phyloP scores from a whole-genome alignment of 495 filamentous ascomycete species.

The Talaromyces liani region DNA sequence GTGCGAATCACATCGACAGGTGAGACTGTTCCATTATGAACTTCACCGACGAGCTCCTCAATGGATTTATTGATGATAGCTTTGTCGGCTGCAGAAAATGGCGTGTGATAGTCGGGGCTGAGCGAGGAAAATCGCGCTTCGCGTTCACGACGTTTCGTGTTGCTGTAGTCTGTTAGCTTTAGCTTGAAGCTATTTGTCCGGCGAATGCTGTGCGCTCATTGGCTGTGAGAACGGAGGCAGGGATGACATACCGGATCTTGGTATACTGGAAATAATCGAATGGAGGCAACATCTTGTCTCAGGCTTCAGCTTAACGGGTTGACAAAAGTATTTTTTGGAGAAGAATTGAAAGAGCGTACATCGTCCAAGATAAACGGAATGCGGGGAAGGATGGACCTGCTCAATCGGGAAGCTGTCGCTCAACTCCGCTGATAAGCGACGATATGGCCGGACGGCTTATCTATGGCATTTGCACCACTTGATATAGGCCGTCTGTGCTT shows the following conservation, averaged over 20 bases:
- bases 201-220: background rate
- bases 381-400: background rate
- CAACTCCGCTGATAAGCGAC: slow-evolving; percentile 1
- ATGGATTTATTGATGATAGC: slow-evolving; percentile 67
- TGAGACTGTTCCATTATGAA: slow-evolving; percentile 58
- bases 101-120: slow-evolving; percentile 52
- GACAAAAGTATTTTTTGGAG: background rate
- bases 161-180: slow-evolving; percentile 47
- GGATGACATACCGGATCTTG: slow-evolving; percentile 37
- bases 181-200: slow-evolving; percentile 2
- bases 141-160: slow-evolving; percentile 72
- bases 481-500: background rate
- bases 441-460: background rate
- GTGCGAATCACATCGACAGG: slow-evolving; percentile 72
- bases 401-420: background rate
- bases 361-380: background rate
- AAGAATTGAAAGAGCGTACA: background rate
- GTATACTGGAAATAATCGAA: slow-evolving; percentile 55
- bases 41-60: slow-evolving; percentile 65
- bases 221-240: background rate
- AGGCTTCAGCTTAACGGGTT: background rate
- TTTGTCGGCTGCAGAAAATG: slow-evolving; percentile 54
- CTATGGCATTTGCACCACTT: background rate
- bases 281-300: slow-evolving; percentile 42
- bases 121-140: slow-evolving; percentile 59